Base-by-base conservation (phyloP, 2,329 filamentous ascomycete species). In the Arthrobotrys sphaeroides region DNA sequence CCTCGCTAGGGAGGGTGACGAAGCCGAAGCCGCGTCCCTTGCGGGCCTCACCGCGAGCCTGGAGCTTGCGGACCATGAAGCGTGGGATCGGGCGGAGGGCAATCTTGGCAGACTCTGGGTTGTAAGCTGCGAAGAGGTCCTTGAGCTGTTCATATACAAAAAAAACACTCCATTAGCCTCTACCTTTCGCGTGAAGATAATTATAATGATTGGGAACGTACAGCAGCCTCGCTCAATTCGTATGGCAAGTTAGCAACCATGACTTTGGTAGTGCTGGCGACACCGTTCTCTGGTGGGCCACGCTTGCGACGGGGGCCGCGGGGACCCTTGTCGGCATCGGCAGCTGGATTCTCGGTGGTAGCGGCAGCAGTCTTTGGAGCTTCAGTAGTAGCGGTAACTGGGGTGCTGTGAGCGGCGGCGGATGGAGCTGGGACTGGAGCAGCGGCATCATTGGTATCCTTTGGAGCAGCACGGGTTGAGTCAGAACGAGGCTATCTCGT, bases 61-160 rank as follows among this genome's bases (percentile, higher is more conserved):
- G 94, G 78, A 99, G 92, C 89, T 99, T 99, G 91, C 97, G 97
- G 86, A 99, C 95, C 95, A 99, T 99, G 88, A 98, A 99, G 81
- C 94, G 94, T 80, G 95, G 95, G 80, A 99, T 99, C 61, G 95
- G 95, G 81, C 95, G 94, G 80, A 99, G 92, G 79, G 95, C 95
- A 82, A 99, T 98, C 90, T 98, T 99, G 84, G 95, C 94, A 78
- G 93, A 96, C 80, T 91, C 90, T 77, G 95, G 95, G 82, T 93
- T 88, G 87, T 97, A 99, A 78, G 89, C 92, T 82, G 89, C 87
- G 85, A 99, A 99, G 82, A 99, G 92, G 84, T 99, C 94, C 86
- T 97, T 94, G 82, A 99, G 93, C 95, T 98, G 78, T 81, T 78
- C 40, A 49, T n/a, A n/a, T n/a, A n/a, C n/a, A n/a, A n/a, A n/a